Conservation (phyloP, 495 filamentous ascomycete genomes). For the Mycothermus thermophilus region DNA sequence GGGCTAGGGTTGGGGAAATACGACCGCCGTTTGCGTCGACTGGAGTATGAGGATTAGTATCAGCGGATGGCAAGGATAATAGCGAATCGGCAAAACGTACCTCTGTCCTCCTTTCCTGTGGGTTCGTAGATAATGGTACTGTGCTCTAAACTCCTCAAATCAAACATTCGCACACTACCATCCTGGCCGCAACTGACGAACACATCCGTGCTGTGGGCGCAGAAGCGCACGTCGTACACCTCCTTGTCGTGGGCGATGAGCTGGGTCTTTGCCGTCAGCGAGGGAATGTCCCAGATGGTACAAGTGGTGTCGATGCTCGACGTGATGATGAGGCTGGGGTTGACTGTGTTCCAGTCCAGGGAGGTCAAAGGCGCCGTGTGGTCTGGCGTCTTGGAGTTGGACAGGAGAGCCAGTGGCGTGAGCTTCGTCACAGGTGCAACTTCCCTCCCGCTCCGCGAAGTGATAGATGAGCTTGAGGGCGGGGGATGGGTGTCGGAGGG, state of each 20-base stretch:
- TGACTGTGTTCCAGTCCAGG: slow-evolving; percentile 94
- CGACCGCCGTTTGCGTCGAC: slow-evolving; percentile 32
- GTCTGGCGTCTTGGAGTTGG: slow-evolving; percentile 95
- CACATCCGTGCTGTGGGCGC: slow-evolving; percentile 87
- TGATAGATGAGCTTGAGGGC: slow-evolving; percentile 59
- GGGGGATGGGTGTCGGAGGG: slow-evolving; percentile 37
- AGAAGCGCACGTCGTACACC: slow-evolving; percentile 96
- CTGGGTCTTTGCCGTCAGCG: slow-evolving; percentile 94
- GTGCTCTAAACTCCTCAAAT: slow-evolving; percentile 89
- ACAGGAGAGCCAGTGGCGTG: slow-evolving; percentile 82
- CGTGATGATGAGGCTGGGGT: slow-evolving; percentile 92
- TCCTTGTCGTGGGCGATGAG: slow-evolving; percentile 98
- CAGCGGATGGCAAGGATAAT: not conserved
- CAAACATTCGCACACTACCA: slow-evolving; percentile 97
- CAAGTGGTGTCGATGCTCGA: slow-evolving; percentile 98
- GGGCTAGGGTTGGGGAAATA: slow-evolving; percentile 49
- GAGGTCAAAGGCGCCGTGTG: slow-evolving; percentile 94
- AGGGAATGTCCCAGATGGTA: slow-evolving; percentile 99
- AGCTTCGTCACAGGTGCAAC: slow-evolving; percentile 67
- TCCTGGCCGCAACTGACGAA: slow-evolving; percentile 97
- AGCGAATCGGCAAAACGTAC: slow-evolving; percentile 30
- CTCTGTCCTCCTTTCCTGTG: slow-evolving; percentile 72
- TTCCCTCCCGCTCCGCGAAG: slow-evolving; percentile 48
- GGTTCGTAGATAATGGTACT: slow-evolving; percentile 99
- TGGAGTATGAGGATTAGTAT: slow-evolving; percentile 13